These are phyloP conservation scores for Ruellia speciosa DNA, from an alignment of 305 asterid genomes.

Conservation along the genomic window DNA sequence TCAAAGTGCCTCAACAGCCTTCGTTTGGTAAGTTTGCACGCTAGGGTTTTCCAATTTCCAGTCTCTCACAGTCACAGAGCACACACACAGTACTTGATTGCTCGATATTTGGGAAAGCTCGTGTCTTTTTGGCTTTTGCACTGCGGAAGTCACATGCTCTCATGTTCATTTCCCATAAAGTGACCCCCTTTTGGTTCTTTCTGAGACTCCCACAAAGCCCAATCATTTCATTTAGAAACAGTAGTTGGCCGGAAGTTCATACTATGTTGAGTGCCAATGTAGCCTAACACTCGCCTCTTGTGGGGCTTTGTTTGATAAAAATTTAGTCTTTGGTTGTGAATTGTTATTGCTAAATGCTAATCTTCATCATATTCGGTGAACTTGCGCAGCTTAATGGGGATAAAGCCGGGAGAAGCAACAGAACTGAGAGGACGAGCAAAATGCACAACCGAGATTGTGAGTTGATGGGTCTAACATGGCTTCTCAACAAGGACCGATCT, in stretches of 20 bases:
- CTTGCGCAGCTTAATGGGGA: conserved; percentile 53
- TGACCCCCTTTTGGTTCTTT: background rate
- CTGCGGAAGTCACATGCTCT: conserved; percentile 25
- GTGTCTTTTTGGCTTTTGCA: conserved; percentile 16
- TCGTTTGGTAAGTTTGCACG: conserved; percentile 30
- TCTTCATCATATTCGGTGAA: background rate
- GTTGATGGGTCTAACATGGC: conserved; percentile 91
- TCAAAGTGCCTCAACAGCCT: conserved; percentile 65
- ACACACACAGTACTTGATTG: background rate
- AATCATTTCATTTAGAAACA: background rate
- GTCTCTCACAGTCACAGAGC: background rate
- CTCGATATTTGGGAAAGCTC: conserved; percentile 18
- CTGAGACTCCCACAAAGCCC: background rate
- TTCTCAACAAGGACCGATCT: conserved; percentile 62
- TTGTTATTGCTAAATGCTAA: background rate
- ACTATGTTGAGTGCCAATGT: too few species aligned
- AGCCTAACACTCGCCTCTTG: too few species aligned
- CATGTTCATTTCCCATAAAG: background rate
- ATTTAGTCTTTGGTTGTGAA: too few species aligned
- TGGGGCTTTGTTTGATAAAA: too few species aligned
- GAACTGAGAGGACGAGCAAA: conserved; percentile 42
- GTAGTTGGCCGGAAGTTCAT: too few species aligned
- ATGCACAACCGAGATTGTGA: conserved; percentile 67
- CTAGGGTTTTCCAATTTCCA: background rate
- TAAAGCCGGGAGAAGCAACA: conserved; percentile 33